Evolutionary conservation across 2,329 filamentous ascomycete genomes (phyloP).

Genomic region (Thermoascus crustaceus): DNA sequence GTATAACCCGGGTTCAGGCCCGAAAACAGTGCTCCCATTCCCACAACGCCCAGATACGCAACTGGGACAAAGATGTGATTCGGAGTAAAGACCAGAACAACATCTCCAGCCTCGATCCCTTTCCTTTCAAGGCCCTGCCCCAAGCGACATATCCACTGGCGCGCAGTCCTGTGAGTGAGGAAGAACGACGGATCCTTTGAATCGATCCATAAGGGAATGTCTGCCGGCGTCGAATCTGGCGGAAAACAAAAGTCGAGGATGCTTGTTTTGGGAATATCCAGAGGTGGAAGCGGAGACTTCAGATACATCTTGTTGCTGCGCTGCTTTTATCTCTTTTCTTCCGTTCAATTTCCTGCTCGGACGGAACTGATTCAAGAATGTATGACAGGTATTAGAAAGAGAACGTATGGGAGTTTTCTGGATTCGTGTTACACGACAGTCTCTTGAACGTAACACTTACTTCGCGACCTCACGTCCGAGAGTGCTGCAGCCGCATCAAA

Average conservation of each 20-base stretch:
- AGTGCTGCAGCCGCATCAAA: no score
- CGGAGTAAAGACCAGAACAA: constrained; percentile 63
- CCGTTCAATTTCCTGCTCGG: no score
- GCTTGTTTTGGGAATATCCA: background rate
- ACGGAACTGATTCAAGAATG: no score
- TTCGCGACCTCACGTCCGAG: no score
- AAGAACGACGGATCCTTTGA: constrained; percentile 38
- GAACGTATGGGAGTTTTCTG: no score
- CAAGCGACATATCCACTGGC: constrained; percentile 63
- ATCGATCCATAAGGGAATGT: background rate
- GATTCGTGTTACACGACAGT: no score
- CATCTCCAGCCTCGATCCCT: constrained; percentile 60
- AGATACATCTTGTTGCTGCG: constrained; percentile 7
- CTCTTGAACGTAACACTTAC: no score
- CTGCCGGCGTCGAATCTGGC: background rate
- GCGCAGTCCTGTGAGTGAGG: constrained; percentile 56
- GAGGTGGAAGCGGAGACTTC: background rate
- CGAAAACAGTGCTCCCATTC: constrained; percentile 71
- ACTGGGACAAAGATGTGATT: constrained; percentile 67
- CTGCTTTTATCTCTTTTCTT: no score
- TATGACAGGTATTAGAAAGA: no score
- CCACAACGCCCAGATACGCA: constrained; percentile 63
- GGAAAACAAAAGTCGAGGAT: background rate
- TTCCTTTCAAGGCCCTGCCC: constrained; percentile 58
- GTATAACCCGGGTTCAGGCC: constrained; percentile 66